Evolutionary conservation across 179 eudicot genomes (phyloP).

Genomic region (Heliamphora pulchella): DNA sequence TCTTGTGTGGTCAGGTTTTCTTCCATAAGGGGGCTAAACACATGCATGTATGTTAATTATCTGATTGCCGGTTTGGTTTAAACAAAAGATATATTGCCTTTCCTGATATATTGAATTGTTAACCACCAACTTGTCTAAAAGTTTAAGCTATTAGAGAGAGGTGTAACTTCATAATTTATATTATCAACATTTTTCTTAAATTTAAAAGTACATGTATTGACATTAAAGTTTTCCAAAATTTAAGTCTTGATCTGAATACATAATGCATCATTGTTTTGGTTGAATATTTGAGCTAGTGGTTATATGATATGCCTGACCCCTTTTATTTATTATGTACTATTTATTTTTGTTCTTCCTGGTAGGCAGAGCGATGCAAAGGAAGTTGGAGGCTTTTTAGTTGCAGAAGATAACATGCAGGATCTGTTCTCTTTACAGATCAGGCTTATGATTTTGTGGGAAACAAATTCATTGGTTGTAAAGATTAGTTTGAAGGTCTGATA

Average conservation of each 20-base stretch:
- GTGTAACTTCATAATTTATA: no score
- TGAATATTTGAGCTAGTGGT: neutral
- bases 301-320: conserved; percentile 10
- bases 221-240: neutral
- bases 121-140: no score
- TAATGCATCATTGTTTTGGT: neutral
- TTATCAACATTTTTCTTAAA: no score
- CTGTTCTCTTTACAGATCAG: conserved; percentile 49
- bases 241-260: neutral
- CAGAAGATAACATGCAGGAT: conserved; percentile 31
- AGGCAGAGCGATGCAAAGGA: conserved; percentile 59
- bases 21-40: no score
- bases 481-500: conserved; percentile 44
- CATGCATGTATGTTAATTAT: no score
- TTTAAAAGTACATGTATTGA: neutral
- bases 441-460: conserved; percentile 31
- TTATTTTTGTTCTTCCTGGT: conserved; percentile 18
- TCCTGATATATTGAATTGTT: no score
- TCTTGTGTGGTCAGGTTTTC: no score
- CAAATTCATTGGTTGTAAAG: conserved; percentile 43
- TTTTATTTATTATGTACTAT: neutral
- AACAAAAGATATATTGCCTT: no score
- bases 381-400: conserved; percentile 29
- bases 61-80: no score
- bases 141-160: no score